Base-by-base conservation (phyloP, 1,284 basidiomycete genomes). In the Ceratobasidium sp. region DNA sequence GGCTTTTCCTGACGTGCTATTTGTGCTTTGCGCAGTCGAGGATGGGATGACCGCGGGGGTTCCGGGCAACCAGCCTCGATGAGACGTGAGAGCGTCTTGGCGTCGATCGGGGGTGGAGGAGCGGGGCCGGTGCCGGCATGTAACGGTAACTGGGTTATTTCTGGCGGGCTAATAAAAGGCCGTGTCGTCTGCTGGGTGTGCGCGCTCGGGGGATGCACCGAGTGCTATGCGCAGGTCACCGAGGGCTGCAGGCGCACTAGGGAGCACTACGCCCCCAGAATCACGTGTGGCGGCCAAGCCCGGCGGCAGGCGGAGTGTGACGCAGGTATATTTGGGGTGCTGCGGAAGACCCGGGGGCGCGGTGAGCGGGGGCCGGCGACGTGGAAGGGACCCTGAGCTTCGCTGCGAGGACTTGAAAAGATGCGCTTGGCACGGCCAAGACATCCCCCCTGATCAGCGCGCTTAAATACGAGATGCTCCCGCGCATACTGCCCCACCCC, bases 401-500 rank as follows among this genome's bases (percentile, higher is more conserved):
- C n/a, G 22, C 8, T 53, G 22, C 13, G 22, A 53, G 51, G 51
- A n/a, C 9, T 56, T 56, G 16, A 34, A 27, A 56, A 56, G 54
- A 53, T 43, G 41, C 19, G 29, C 46, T 66, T 53, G 64, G 48
- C 64, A 34, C n/a, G 22, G 51, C 54, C 54, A 56, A 56, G 54
- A 13, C 62, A 22, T 37, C 8, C 9, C 61, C 34, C 24, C 24
- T 53, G 61, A 63, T 59, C 56, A 59, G 61, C 34, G 31, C 13
- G 27, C 46, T 27, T 46, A 49, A 34, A 62, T 62, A 41, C 19
- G 34, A 9, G 39, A 49, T 65, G 43, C 16, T 22, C n/a, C 48
- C 62, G 43, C 64, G 64, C 46, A 66, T 48, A 13, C 48, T 66
- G 16, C 64, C 64, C 64, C 64, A 66, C 41, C 64, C 64, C 48